A percentile compares a stretch with the other conserved stretches of the same genome.
Evolutionary conservation across 306 rosid species (phyloP).

Genomic region (Phaseolus lunatus): DNA sequence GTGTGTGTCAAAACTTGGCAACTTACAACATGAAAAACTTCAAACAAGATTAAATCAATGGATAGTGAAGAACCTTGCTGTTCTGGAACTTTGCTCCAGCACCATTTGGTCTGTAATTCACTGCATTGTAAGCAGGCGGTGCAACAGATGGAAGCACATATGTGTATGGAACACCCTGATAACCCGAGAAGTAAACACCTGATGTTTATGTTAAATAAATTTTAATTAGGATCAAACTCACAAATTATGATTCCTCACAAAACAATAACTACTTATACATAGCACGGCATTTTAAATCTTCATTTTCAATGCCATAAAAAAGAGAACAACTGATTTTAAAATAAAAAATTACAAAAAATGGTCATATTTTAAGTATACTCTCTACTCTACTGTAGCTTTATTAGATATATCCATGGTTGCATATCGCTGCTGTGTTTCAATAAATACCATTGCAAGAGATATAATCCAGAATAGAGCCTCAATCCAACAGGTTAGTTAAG

Average conservation of each 20-base stretch:
- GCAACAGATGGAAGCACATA: constrained; percentile 81
- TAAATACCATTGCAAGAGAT: constrained; percentile 18
- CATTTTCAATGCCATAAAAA: constrained; percentile 26
- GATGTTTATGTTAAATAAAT: constrained; percentile 52
- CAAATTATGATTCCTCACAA: constrained; percentile 23
- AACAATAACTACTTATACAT: constrained; percentile 7
- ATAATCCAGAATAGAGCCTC: constrained; percentile 7
- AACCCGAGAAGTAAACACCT: constrained; percentile 74
- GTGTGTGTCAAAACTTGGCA: constrained; percentile 3
- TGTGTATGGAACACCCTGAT: constrained; percentile 71
- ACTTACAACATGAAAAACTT: constrained; percentile 42
- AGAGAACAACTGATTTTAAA: constrained; percentile 17
- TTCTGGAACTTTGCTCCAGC: constrained; percentile 79
- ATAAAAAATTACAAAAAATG: background rate
- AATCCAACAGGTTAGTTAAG: background rate
- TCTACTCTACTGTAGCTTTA: background rate
- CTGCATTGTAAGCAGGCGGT: constrained; percentile 69
- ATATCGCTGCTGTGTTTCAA: constrained; percentile 13
- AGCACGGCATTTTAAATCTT: constrained; percentile 16
- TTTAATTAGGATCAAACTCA: constrained; percentile 49
- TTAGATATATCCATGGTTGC: constrained; percentile 6
- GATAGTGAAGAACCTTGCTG: constrained; percentile 70
- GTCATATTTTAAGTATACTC: background rate
- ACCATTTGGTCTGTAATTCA: constrained; percentile 75
- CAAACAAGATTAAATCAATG: constrained; percentile 37